Evolutionary conservation across 495 filamentous ascomycete species (phyloP).

Genomic region (Paragyromitra xinjiangensis): DNA sequence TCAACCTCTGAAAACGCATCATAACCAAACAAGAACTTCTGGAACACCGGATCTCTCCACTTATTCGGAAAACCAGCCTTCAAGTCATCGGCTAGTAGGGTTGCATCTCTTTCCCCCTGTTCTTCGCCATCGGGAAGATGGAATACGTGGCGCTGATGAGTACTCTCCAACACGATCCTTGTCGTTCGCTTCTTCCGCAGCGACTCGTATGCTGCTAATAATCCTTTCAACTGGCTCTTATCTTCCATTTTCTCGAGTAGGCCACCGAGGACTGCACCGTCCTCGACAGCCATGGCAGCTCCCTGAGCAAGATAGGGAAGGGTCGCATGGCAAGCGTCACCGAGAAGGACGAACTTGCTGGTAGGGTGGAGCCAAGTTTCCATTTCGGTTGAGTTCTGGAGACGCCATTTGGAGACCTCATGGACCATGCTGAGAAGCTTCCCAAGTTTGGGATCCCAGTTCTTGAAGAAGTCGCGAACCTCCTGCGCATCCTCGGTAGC

Average conservation of each 20-base stretch:
- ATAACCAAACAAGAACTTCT: constrained; percentile 70
- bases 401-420: constrained; percentile 65
- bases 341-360: constrained; percentile 59
- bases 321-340: constrained; percentile 74
- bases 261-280: constrained; percentile 65
- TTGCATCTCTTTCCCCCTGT: constrained; percentile 64
- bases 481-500: constrained; percentile 62
- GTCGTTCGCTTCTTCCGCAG: constrained; percentile 70
- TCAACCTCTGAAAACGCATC: constrained; percentile 69
- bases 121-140: constrained; percentile 68
- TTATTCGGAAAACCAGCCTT: constrained; percentile 66
- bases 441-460: constrained; percentile 66
- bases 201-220: constrained; percentile 67
- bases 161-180: constrained; percentile 65
- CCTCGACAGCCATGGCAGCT: constrained; percentile 66
- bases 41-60: constrained; percentile 70
- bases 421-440: constrained; percentile 63
- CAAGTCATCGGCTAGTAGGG: constrained; percentile 63
- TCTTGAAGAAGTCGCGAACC: constrained; percentile 63
- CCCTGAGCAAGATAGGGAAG: constrained; percentile 73
- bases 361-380: constrained; percentile 59
- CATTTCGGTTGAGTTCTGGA: constrained; percentile 60
- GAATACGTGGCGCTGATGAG: constrained; percentile 66
- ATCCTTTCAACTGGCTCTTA: constrained; percentile 61
- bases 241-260: constrained; percentile 59